Conservation (phyloP, 208 protist species). For the Naegleria gruberi region DNA sequence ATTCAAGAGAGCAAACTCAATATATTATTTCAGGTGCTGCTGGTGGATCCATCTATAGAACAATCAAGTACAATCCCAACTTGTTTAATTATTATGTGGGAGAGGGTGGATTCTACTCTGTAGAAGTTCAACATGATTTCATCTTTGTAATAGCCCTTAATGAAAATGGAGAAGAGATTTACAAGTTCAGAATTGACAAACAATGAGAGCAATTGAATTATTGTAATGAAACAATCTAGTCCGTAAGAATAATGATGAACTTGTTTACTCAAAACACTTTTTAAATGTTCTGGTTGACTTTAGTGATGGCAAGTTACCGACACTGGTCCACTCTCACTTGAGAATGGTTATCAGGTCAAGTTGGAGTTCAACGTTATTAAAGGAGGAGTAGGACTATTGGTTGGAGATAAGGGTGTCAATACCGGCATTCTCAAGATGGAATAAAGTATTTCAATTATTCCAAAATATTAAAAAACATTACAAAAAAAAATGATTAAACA, state of each 20-base stretch:
- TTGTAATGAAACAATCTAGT: too few relatives aligned
- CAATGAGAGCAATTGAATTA: too few relatives aligned
- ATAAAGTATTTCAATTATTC: too few relatives aligned
- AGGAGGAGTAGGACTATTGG: neutral
- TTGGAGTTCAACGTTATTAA: neutral
- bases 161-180: too few relatives aligned
- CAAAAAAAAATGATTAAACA: too few relatives aligned
- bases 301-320: neutral
- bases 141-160: too few relatives aligned
- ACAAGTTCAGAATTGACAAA: too few relatives aligned
- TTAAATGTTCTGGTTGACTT: neutral
- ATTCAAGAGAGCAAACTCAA: neutral
- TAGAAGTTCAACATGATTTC: too few relatives aligned
- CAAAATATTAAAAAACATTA: too few relatives aligned
- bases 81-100: neutral
- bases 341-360: neutral
- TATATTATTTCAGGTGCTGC: neutral
- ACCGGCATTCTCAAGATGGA: neutral
- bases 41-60: neutral
- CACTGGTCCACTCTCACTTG: neutral
- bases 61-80: neutral
- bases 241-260: too few relatives aligned
- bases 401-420: neutral
- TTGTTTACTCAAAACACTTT: too few relatives aligned
- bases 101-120: neutral